These are phyloP conservation scores for Annulohypoxylon bovei DNA, from an alignment of 495 filamentous ascomycete species.

Conservation along the genomic window DNA sequence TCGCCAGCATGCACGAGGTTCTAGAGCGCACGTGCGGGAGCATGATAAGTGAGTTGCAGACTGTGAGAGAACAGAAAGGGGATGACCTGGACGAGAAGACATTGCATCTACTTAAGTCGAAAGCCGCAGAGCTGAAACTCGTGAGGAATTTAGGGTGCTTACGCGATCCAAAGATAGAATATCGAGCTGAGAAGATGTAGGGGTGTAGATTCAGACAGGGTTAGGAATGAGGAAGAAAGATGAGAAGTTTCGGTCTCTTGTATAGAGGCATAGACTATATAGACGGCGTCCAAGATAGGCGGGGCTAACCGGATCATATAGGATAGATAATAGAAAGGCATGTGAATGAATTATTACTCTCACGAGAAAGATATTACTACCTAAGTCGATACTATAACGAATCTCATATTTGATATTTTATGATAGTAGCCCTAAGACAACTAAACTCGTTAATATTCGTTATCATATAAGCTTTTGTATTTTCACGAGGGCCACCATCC, in stretches of 20 bases:
- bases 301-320: not conserved
- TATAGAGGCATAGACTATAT: not conserved
- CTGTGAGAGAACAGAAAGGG: slow-evolving; percentile 29
- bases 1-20: slow-evolving; percentile 93
- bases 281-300: not conserved
- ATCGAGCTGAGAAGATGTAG: slow-evolving; percentile 63
- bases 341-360: not conserved
- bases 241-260: not conserved
- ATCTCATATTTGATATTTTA: not conserved
- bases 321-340: not conserved
- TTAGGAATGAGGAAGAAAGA: not conserved
- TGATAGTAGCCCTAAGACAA: not conserved
- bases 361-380: not conserved
- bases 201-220: not conserved
- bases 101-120: slow-evolving; percentile 71
- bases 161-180: slow-evolving; percentile 68
- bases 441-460: not conserved
- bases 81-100: slow-evolving; percentile 66
- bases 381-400: too few species aligned
- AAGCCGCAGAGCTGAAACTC: slow-evolving; percentile 82
- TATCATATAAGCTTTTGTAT: not conserved
- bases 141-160: slow-evolving; percentile 75
- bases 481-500: not conserved
- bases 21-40: slow-evolving; percentile 77
- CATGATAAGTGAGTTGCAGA: slow-evolving; percentile 55